Percentiles rank a stretch among this genome's conserved stretches.
Evolutionary conservation across 179 eudicot genomes (phyloP).

Genomic region (Amaranthus tricolor): DNA sequence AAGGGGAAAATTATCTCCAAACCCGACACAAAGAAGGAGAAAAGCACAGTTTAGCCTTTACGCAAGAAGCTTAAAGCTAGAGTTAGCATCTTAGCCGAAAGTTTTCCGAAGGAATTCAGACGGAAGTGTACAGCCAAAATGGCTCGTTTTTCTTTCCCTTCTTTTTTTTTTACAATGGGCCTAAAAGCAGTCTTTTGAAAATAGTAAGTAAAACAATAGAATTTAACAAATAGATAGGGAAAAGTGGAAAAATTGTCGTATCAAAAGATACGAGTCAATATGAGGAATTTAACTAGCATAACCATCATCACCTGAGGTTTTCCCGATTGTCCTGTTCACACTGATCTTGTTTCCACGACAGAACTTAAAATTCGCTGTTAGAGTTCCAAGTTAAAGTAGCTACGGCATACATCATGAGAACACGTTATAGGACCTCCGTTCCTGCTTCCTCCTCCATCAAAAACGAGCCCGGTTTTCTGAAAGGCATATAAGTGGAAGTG

Average conservation of each 20-base stretch:
- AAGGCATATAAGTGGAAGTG: slow-evolving; percentile 4
- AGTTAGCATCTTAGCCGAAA: slow-evolving; percentile 13
- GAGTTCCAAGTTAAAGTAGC: slow-evolving; percentile 24
- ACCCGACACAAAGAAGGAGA: slow-evolving; percentile 8
- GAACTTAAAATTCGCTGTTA: slow-evolving; percentile 22
- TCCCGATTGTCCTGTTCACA: slow-evolving; percentile 5
- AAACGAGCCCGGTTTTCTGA: slow-evolving; percentile 14
- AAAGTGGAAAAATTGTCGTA: slow-evolving; percentile 22
- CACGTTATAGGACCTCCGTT: slow-evolving; percentile 14
- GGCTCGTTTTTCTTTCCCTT: slow-evolving; percentile 3
- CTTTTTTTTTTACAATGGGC: slow-evolving; percentile 31
- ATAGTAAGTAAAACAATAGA: slow-evolving; percentile 22
- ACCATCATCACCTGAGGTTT: slow-evolving; percentile 30
- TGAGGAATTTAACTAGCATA: slow-evolving; percentile 26
- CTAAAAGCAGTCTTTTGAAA: slow-evolving; percentile 16
- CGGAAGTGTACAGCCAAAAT: slow-evolving; percentile 17
- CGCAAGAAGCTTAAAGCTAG: slow-evolving; percentile 13
- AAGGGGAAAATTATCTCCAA: background rate
- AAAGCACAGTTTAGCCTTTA: background rate
- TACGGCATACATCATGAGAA: slow-evolving; percentile 19
- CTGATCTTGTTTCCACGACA: slow-evolving; percentile 14
- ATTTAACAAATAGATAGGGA: slow-evolving; percentile 20
- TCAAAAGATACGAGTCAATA: slow-evolving; percentile 26
- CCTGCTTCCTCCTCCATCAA: slow-evolving; percentile 2
- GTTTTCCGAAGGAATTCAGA: slow-evolving; percentile 6